Base-by-base conservation (phyloP, 352 stramenopile species). In the Globisporangium heterothallicum region DNA sequence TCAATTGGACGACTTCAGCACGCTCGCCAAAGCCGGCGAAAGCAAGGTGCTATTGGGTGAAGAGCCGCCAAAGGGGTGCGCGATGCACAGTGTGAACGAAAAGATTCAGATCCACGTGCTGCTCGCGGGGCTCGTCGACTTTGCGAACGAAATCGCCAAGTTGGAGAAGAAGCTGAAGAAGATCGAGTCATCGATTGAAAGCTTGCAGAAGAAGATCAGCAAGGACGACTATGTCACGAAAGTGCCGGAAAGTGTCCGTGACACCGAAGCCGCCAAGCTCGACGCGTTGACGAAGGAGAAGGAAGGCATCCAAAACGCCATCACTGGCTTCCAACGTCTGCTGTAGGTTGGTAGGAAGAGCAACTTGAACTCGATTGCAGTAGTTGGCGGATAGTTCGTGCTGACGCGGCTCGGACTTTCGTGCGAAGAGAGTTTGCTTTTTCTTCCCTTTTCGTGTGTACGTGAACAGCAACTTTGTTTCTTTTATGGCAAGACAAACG, bases 1-100 rank as follows among this genome's bases (percentile, higher is more conserved):
- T 8, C 88, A 98, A 61, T 66, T 87, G 43, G 86, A 97, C 43
- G 97, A 99, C 70, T 98, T 99, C 48, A 78, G 68, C 52, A 98
- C 96, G 27, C 79, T 99, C 42, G 86, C 88, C 45, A 98, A 97
- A 68, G 93, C 88, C 40, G 88, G 88, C 10, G 74, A 85, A 54
- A 91, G 89, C 47, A 87, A 96, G 63, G 84, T 94, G 42, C 86
- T 98, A 26, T 66, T 95, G 54, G 66, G 70, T 16, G 82, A 95
- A 42, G 79, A 85, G 45, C 65, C 72, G 10, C 85, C 94, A 8
- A 81, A 92, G 53, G 73, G 91, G 58, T 88, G 90, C 73, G 93
- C 90, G 59, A 97, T 97, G 72, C 76, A 96, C 63, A 90, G 78
- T 56, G 85, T 98, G 53, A 98, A 98, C 70, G 93, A 93, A 42